Base-by-base conservation (phyloP, 257 asterid species). In the Capsicum rhomboideum region DNA sequence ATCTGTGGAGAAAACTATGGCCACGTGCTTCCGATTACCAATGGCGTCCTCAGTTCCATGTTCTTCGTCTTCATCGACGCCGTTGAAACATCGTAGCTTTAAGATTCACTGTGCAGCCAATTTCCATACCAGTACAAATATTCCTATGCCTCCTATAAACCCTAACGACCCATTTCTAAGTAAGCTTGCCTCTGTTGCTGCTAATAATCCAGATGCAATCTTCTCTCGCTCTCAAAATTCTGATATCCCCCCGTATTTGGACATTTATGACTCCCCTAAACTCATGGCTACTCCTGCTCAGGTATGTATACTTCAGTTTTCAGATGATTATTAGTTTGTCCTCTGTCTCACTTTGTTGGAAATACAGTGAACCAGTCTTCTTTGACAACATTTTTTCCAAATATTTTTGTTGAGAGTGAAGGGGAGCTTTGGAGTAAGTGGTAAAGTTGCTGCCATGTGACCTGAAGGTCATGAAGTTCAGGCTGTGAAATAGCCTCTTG, bases 271-370 rank as follows among this genome's bases (percentile, higher is more conserved):
- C 81, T 90, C 96, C 34, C 98, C 99, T 31, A 84, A 53, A 49
- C 98, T 93, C 88, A 96, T 93, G 99, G 97, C 98, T 29, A 85
- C 97, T 17, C 97, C 97, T 82, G 97, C 96, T 23, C 91, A 90
- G 83, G 99, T 92, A 84, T 92, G 83, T 12, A 56, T 34, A 34
- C 40, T 34, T 5, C 40, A 34, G 40, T 34, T 34, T 34, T 34
- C 40, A 34, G 40, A 0, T 34, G 40, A 34, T 34, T 34, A 34
- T 4, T 26, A 8, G 40, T 63, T 37, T 2, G 34, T n/a, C 0
- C 29, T 23, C 23, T 40, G 10, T 20, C 26, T 26, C 49, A 66
- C 31, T 66, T 66, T 67, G 77, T 17, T 17, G 77, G 77, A 8
- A 67, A 67, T 67, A 34, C 18, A 34, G 50, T 68, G 8, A 44